Conservation (phyloP, 75 land plant species). For the Picea glauca region DNA sequence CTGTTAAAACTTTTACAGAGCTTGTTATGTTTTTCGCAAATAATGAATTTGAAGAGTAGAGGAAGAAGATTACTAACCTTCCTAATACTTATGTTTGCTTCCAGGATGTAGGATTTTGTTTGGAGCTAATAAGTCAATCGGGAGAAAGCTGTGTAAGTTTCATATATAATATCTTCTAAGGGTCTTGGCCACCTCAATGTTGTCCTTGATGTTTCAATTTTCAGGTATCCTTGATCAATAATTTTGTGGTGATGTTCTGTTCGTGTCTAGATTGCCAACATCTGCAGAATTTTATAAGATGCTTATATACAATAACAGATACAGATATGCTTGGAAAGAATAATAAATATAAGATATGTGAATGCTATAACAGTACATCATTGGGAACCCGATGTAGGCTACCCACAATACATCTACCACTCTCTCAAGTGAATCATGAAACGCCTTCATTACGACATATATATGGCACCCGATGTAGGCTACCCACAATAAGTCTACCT, state of each 20-base stretch:
- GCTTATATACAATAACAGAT: too few relatives aligned
- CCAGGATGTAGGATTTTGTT: conserved; percentile 97
- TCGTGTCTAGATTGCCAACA: background rate
- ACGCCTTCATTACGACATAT: too few relatives aligned
- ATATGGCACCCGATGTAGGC: too few relatives aligned
- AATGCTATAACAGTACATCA: too few relatives aligned
- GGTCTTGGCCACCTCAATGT: background rate
- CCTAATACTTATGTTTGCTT: background rate
- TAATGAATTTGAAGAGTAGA: background rate
- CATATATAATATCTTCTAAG: background rate
- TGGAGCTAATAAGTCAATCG: conserved; percentile 55
- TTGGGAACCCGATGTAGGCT: too few relatives aligned
- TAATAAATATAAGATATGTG: too few relatives aligned
- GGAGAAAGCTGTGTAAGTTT: conserved; percentile 51
- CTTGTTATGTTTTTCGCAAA: background rate
- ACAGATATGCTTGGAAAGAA: too few relatives aligned
- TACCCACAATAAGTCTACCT: too few relatives aligned
- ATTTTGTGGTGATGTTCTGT: background rate
- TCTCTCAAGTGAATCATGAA: too few relatives aligned
- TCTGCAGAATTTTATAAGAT: too few relatives aligned
- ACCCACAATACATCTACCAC: too few relatives aligned
- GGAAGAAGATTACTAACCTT: background rate
- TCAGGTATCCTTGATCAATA: background rate
- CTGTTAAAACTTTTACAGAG: background rate
- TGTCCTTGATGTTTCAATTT: background rate